Base-by-base conservation (phyloP, 805 yeast genomes). In the Candida wancherniae region DNA sequence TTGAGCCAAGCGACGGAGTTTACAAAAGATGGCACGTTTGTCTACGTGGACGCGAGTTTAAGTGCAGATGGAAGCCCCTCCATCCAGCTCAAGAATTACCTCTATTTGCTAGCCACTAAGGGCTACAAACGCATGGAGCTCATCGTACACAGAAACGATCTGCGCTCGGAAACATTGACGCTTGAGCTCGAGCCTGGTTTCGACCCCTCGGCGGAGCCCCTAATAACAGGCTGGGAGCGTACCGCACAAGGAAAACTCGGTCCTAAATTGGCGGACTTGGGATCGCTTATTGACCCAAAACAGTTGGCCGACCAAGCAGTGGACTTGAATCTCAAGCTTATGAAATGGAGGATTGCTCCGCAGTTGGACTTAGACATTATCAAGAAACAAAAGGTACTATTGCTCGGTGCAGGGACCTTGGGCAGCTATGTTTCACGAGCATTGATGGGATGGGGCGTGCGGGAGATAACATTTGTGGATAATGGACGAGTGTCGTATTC, bases 341-440 rank as follows among this genome's bases (percentile, higher is more conserved):
- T 92, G 98, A 86, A 87, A 51, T 92, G 99, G 99, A 70, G 98
- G 44, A 74, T 92, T 11, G 86, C 84, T 0, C 97, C 98, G 0
- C 70, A 76, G 6, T 52, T 92, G 3, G 73, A 92, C 48, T 63
- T 92, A 27, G 88, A 84, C 5, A 50, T 59, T 2, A 63, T 92
- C 14, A 72, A 75, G 41, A 37, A 57, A 11, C 71, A 80, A 8
- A 80, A 71, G 42, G 81, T 88, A 22, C 57, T 92, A 24, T 61
- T 92, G 10, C 67, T 92, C n/a, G 99, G 99, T 0, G 84, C 97
- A 0, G 99, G 99, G 5, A 92, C 99, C 3, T 66, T 94, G 6
- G 99, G 98, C 0, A 81, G 94, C 37, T 90, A 90, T 49, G 90
- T 92, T 5, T 73, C 94, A 0, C 67, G 99, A 33, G 81, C 84